Evolutionary conservation across 2,329 filamentous ascomycete species (phyloP), one percentile per base, ranked within the genome.

Genomic region (Trichoderma sp.): DNA sequence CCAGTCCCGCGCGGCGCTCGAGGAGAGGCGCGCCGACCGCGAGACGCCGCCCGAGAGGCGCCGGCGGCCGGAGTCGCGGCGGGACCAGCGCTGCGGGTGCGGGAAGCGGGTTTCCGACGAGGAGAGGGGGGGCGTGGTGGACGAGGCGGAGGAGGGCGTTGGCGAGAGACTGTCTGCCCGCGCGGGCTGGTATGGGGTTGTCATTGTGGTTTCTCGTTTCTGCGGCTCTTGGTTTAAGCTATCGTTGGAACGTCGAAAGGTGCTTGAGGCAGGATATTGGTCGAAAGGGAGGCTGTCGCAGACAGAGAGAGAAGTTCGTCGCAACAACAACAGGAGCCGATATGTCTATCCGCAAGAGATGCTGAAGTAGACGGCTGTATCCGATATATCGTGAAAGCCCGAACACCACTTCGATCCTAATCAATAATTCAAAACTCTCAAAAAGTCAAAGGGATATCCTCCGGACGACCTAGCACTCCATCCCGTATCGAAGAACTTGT

Each of bases 21-120:
- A 48, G 14, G 60, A 44, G 17, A 55, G 55, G 21, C 57, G 72
- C 48, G 30, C 26, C 21, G 50, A 34, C 30, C 58, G 68, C 34
- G 47, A 24, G 19, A 63, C 50, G 66, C 43, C 26, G 44, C 76
- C 76, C n/a, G 81, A 81, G 19, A 81, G 75, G 26, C 81, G 81
- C 24, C 76, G 76, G 56, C 19, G 39, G 14, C 52, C 34, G 9
- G 14, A 34, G 34, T 59, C 54, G n/a, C 65, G 24, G 60, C 44
- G 67, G 43, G 59, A 39, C 52, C 54, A 66, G 56, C 7, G 66
- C n/a, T 57, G 60, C 28, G 66, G 51, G 19, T 52, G 58, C 19
- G 68, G 67, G 64, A 67, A 69, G 21, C 66, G 68, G 26, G 66
- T 44, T 12, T 72, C 68, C 67, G 75, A 68, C 50, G 63, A 50